Evolutionary conservation across 2,329 filamentous ascomycete species (phyloP), one percentile per base, ranked within the genome.

Genomic region (Paraconiothyrium brasiliense): DNA sequence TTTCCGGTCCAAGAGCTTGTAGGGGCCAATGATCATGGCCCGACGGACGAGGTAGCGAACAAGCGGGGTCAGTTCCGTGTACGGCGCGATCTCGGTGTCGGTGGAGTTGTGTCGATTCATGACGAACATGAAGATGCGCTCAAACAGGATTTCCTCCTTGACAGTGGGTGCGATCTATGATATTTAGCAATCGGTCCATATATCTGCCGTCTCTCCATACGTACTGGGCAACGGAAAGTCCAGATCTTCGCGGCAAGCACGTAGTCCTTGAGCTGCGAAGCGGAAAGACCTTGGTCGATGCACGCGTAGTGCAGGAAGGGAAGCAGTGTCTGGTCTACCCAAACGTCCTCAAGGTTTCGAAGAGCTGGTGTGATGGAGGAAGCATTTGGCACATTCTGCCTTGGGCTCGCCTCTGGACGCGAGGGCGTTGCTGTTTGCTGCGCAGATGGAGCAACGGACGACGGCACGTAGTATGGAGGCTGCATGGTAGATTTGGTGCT

Each of bases 1-100:
- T 22, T 47, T 27, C 44, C 24, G 20, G 4, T 27, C 44, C 24
- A 47, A 27, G 44, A 27, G 44, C 7, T 47, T 24, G 44, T 47
- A 47, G n/a, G 24, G 44, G 20, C 44, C 44, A 14, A 27, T 47
- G 44, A 22, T 47, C 44, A 47, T 47, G 20, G 44, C 44, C 20
- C 44, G 44, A 22, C 44, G 44, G 13, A 47, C 44, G 13, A 47
- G 44, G 20, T 27, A 47, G 20, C 44, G 44, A 13, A 47, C 13
- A 20, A 47, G 44, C 20, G 44, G 20, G 44, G 44, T 47, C 39
- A 47, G 20, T 13, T 13, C 22, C 1, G 44, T 14, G 13, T 47
- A 47, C 3, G 20, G 44, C 24, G 44, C 44, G 44, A 47, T 27
- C 44, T 47, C 44, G 6, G 8, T 24, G 20, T 47, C 44, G 24